These are phyloP conservation scores for Brassica juncea DNA, from an alignment of 345 rosid genomes.

Conservation along the genomic window DNA sequence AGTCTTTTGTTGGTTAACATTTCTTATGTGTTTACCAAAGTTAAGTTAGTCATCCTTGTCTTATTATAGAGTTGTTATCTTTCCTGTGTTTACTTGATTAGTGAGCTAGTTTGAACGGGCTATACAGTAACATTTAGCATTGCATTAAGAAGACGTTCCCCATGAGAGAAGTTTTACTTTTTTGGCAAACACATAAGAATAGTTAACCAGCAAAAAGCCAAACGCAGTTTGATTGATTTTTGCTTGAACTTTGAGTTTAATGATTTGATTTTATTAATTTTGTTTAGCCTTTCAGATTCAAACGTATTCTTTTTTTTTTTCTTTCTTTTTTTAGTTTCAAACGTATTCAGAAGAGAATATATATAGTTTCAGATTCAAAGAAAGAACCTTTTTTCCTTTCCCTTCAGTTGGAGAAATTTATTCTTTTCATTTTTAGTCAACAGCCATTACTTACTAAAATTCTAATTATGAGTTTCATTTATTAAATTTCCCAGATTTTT, in stretches of 20 bases:
- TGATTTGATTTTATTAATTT: neutral
- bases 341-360: neutral
- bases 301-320: no score
- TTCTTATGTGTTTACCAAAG: no score
- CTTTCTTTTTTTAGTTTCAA: no score
- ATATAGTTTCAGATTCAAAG: neutral
- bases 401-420: neutral
- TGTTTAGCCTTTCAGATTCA: no score
- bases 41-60: neutral
- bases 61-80: neutral
- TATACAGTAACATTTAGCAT: neutral
- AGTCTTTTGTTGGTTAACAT: no score
- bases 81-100: neutral
- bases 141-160: neutral
- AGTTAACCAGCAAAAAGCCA: no score
- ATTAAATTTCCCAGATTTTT: neutral
- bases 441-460: neutral
- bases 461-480: slow-evolving; percentile 9
- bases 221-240: neutral
- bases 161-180: no score
- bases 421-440: neutral
- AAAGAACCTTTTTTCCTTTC: neutral
- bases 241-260: neutral
- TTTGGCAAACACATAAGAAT: no score
- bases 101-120: neutral